Percentiles rank a stretch among this genome's conserved stretches.
Evolutionary conservation across 805 yeast genomes (phyloP).

Genomic region (Barnettozyma pratensis): DNA sequence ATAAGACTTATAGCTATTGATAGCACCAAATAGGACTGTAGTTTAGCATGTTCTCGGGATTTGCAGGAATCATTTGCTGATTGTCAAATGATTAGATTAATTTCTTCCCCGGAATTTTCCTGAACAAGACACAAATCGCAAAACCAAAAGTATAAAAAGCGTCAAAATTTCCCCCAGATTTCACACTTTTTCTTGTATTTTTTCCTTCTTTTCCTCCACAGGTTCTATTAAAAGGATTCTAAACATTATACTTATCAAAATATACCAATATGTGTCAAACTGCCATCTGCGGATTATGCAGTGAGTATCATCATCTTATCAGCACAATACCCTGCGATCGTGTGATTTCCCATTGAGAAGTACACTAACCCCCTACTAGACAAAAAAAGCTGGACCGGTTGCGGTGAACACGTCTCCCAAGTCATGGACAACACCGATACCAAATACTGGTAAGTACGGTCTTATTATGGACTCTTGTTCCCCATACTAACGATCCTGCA

Average conservation of each 20-base stretch:
- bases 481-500: slow-evolving; percentile 19
- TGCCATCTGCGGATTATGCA: slow-evolving; percentile 24
- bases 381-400: slow-evolving; percentile 62
- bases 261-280: slow-evolving; percentile 19
- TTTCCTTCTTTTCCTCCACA: background rate
- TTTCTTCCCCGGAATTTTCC: too few species aligned
- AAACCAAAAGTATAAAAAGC: too few species aligned
- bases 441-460: slow-evolving; percentile 27
- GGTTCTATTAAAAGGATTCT: background rate
- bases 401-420: slow-evolving; percentile 47
- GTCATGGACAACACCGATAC: slow-evolving; percentile 51
- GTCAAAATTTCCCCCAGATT: too few species aligned
- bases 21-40: too few species aligned
- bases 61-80: too few species aligned
- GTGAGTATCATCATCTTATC: slow-evolving; percentile 10
- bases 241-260: too few species aligned
- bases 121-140: too few species aligned
- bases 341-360: background rate
- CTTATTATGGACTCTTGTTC: background rate
- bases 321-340: too few species aligned
- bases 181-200: background rate
- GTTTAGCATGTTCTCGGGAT: too few species aligned
- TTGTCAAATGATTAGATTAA: too few species aligned
- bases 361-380: slow-evolving; percentile 18
- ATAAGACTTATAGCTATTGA: too few species aligned